Evolutionary conservation across 371 early-diverging fungal genomes (phyloP).

Genomic region (Syncephalastrum monosporum): DNA sequence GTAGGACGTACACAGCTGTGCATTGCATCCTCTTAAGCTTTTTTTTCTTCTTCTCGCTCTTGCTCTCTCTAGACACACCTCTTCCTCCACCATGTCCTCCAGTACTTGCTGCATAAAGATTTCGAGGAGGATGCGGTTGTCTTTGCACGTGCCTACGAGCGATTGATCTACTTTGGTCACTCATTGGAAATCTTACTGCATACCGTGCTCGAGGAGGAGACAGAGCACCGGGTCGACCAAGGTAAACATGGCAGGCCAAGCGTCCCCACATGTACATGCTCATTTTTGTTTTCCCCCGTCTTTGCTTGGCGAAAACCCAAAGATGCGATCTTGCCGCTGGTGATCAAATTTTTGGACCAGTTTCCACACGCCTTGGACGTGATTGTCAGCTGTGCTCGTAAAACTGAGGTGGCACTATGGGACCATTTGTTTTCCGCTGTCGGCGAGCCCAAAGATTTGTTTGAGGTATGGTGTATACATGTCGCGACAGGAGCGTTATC

Average conservation of each 20-base stretch:
- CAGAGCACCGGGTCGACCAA: slow-evolving; percentile 25
- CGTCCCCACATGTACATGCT: not conserved
- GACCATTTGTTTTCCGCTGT: slow-evolving; percentile 78
- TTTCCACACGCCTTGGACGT: slow-evolving; percentile 79
- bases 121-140: slow-evolving; percentile 57
- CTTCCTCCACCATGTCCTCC: slow-evolving; percentile 72
- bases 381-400: slow-evolving; percentile 87
- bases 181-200: slow-evolving; percentile 84
- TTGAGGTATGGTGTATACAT: slow-evolving; percentile 52
- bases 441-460: slow-evolving; percentile 77
- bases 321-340: slow-evolving; percentile 67
- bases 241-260: slow-evolving; percentile 1
- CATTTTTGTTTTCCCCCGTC: slow-evolving; percentile 1
- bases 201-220: slow-evolving; percentile 79
- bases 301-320: not conserved
- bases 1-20: slow-evolving; percentile 28
- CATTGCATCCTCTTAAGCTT: too few relatives aligned
- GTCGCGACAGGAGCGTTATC: too few relatives aligned
- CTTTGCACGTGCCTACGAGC: slow-evolving; percentile 68
- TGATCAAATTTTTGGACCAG: slow-evolving; percentile 70
- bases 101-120: slow-evolving; percentile 55
- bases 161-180: slow-evolving; percentile 80
- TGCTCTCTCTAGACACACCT: slow-evolving; percentile 64
- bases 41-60: too few relatives aligned
- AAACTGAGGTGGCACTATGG: slow-evolving; percentile 91